Evolutionary conservation across 2,329 filamentous ascomycete genomes (phyloP).

Genomic region (Capronia coronata): DNA sequence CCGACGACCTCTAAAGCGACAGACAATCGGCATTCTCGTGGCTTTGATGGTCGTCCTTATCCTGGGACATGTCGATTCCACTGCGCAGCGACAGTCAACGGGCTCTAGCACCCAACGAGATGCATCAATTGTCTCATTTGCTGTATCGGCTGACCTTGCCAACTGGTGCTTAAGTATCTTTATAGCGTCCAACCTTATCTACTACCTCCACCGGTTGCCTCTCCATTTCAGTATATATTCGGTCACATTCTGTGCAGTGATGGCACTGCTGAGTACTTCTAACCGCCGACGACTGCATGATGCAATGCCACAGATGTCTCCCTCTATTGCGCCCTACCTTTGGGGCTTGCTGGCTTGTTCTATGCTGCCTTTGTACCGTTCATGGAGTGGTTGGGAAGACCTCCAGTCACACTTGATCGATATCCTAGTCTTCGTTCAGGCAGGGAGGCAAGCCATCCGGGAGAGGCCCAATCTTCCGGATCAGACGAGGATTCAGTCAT

Average conservation of each 20-base stretch:
- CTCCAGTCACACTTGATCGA: background rate
- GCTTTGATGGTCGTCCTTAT: background rate
- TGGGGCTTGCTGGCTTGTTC: background rate
- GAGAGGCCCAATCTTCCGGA: background rate
- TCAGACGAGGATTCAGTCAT: background rate
- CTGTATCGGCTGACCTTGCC: background rate
- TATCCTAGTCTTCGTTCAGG: background rate
- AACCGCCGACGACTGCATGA: background rate
- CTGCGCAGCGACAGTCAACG: background rate
- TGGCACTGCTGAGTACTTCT: background rate
- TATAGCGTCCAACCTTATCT: background rate
- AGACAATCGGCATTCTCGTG: background rate
- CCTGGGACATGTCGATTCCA: background rate
- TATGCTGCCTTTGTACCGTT: background rate
- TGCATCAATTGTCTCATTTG: background rate
- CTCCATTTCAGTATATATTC: background rate
- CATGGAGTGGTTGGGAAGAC: background rate
- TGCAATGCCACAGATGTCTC: background rate
- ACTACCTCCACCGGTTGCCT: background rate
- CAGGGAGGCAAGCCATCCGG: background rate
- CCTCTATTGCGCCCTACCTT: background rate
- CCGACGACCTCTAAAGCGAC: background rate
- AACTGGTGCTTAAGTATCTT: background rate
- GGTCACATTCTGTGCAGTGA: background rate
- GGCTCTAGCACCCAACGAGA: background rate